These are phyloP conservation scores for Pichia pseudocactophila DNA, from an alignment of 805 yeast genomes.

Conservation along the genomic window DNA sequence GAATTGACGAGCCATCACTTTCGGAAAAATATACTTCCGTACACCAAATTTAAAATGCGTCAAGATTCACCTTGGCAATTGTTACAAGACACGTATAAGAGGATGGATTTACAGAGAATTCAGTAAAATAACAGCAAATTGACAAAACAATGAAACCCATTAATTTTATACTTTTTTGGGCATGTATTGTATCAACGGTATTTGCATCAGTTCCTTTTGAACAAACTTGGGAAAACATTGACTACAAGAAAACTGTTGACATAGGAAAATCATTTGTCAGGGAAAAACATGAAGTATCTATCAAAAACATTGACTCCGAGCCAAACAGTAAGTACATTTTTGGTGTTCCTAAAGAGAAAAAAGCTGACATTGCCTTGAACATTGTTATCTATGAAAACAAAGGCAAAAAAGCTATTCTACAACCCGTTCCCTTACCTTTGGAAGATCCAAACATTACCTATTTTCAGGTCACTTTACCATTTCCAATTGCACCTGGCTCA, in stretches of 20 bases:
- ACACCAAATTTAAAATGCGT: too few relatives aligned
- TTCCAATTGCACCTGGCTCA: conserved; percentile 59
- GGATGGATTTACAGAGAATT: not conserved
- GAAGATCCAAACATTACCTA: conserved; percentile 25
- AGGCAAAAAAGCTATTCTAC: conserved; percentile 17
- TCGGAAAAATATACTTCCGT: too few relatives aligned
- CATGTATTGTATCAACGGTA: not conserved
- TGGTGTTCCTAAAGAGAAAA: conserved; percentile 43
- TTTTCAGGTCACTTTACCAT: conserved; percentile 47
- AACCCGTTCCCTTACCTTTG: conserved; percentile 6
- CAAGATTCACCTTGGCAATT: too few relatives aligned
- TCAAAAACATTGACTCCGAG: conserved; percentile 46
- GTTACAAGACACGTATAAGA: too few relatives aligned
- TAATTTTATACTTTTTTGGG: not conserved
- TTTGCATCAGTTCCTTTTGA: conserved; percentile 11
- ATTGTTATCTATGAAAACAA: conserved; percentile 17
- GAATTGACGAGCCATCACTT: too few relatives aligned
- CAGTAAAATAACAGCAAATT: not conserved
- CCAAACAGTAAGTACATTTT: conserved; percentile 51
- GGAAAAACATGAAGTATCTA: conserved; percentile 47
- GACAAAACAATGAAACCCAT: not conserved
- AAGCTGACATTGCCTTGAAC: conserved; percentile 19
- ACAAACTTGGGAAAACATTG: conserved; percentile 47
- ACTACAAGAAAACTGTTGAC: conserved; percentile 51
- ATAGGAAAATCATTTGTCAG: conserved; percentile 56